phyloP scores from a whole-genome alignment of 2,329 filamentous ascomycete genomes.

The Chaetomium globosum region DNA sequence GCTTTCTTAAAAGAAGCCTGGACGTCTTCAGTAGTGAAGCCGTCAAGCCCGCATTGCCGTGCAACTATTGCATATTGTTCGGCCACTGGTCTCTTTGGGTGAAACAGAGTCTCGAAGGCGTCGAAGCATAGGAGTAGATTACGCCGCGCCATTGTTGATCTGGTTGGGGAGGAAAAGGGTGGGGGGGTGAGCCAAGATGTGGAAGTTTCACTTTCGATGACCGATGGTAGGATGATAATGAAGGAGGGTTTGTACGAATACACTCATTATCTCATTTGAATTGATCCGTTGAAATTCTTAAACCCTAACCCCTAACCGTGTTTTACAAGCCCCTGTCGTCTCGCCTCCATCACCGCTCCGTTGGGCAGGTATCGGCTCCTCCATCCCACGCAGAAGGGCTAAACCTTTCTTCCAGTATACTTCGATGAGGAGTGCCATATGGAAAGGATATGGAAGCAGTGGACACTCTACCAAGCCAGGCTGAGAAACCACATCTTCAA shows the following conservation, averaged over 20 bases:
- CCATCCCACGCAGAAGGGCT: too few species aligned
- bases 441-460: neutral
- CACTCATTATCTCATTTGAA: neutral
- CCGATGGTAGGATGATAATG: neutral
- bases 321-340: too few species aligned
- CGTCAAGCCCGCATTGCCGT: slow-evolving; percentile 51
- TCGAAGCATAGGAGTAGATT: slow-evolving; percentile 64
- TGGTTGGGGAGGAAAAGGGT: too few species aligned
- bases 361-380: too few species aligned
- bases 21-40: slow-evolving; percentile 48
- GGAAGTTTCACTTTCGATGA: neutral
- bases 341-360: too few species aligned
- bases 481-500: neutral
- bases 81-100: slow-evolving; percentile 53
- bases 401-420: too few species aligned
- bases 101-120: slow-evolving; percentile 67
- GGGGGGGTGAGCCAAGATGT: neutral
- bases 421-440: too few species aligned
- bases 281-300: neutral
- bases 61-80: slow-evolving; percentile 59
- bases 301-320: neutral
- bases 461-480: neutral
- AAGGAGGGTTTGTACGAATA: neutral
- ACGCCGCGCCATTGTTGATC: slow-evolving; percentile 14
- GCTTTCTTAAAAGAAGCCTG: slow-evolving; percentile 44